Evolutionary conservation across 2,329 filamentous ascomycete species (phyloP), one percentile per base, ranked within the genome.

Genomic region (Epichloe scottii): DNA sequence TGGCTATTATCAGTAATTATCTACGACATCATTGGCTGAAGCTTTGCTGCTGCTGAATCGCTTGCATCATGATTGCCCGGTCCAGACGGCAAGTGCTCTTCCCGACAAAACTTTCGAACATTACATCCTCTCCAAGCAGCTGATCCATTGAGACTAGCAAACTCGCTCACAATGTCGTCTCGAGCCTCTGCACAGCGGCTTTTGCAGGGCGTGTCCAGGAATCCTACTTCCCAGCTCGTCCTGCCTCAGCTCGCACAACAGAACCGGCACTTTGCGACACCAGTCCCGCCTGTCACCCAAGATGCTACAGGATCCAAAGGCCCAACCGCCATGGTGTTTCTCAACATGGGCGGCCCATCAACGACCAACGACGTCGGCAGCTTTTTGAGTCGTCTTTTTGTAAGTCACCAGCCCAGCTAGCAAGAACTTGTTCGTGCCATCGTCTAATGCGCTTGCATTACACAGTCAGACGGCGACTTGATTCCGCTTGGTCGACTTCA

Each of bases 331-430:
- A 97, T 98, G 82, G 93, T 98, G 14, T 96, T 98, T 63, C 81
- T 98, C 71, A 98, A 98, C 70, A 98, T 98, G 93, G 93, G 93
- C 54, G 93, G 93, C 0, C 93, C 93, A 3, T 87, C 88, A 1
- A 95, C 87, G 4, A 86, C 85, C 4, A 80, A 84, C 58, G 89
- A 98, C 71, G 93, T 98, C 37, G 84, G 85, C 60, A 82, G 85
- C 68, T 98, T 97, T 64, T 72, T 98, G 46, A 93, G 85, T 66
- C 82, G 90, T 59, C 74, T 98, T 58, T 98, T 98, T 71, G 91
- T 95, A 78, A 53, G 85, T 69, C 42, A 5, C 39, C 41, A 5
- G 7, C 15, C 14, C 14, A 19, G 46, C n/a, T 47, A 5, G 6
- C 41, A 40, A 26, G 5, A 34, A 15, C 14, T 42, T 8, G 35